Percentiles rank a stretch among this genome's conserved stretches.
Evolutionary conservation across 176 grass and related monocot genomes (phyloP).

Genomic region (Cenchrus purpureus): DNA sequence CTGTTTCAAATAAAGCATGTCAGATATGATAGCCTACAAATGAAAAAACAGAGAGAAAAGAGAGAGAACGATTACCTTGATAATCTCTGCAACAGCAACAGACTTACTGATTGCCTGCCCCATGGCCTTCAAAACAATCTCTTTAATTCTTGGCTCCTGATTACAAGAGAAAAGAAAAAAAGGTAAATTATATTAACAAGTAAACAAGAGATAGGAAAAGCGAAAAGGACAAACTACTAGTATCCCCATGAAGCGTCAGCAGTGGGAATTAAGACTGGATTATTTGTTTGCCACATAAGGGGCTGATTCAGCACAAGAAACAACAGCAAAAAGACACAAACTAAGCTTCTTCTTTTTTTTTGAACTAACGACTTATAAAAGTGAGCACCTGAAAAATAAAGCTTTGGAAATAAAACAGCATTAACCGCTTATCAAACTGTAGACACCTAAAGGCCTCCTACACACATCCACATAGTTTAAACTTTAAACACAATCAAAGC

Average conservation of each 20-base stretch:
- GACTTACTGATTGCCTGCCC: slow-evolving; percentile 96
- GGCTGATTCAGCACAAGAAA: not conserved
- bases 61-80: slow-evolving; percentile 64
- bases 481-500: not conserved
- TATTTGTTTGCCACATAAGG: not conserved
- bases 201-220: not conserved
- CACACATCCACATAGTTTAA: not conserved
- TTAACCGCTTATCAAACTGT: not conserved
- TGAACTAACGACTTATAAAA: not conserved
- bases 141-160: slow-evolving; percentile 77
- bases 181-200: not conserved
- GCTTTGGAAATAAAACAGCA: not conserved
- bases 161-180: not conserved
- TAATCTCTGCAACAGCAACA: slow-evolving; percentile 90
- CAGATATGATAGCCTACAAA: slow-evolving; percentile 20
- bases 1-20: slow-evolving; percentile 56
- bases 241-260: not conserved
- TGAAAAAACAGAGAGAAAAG: slow-evolving; percentile 16
- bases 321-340: not conserved
- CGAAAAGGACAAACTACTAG: not conserved
- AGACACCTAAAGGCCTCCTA: not conserved
- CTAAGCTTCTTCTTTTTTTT: not conserved
- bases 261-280: not conserved
- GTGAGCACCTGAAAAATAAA: not conserved
- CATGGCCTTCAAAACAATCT: slow-evolving; percentile 98